Conservation (phyloP, 768 basidiomycete genomes). For the Lentinula lateritia region DNA sequence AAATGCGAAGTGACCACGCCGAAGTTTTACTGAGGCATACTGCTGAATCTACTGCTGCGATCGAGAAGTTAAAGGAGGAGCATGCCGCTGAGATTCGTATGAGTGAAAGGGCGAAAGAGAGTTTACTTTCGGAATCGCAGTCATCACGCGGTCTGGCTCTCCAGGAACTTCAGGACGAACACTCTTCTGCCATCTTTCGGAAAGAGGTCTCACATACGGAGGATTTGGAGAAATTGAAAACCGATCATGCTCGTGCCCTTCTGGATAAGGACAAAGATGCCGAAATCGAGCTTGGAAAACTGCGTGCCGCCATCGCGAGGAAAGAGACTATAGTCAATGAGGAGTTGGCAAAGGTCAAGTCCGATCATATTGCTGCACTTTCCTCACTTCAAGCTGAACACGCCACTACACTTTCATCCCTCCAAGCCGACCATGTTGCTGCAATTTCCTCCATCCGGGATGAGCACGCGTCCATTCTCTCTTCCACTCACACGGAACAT, state of each 20-base stretch:
- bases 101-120: slow-evolving; percentile 70
- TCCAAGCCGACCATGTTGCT: slow-evolving; percentile 52
- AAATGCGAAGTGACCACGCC: slow-evolving; percentile 68
- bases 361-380: not conserved
- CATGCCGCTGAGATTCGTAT: slow-evolving; percentile 70
- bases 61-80: slow-evolving; percentile 73
- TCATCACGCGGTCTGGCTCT: slow-evolving; percentile 59
- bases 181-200: slow-evolving; percentile 54
- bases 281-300: slow-evolving; percentile 49
- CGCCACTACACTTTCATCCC: slow-evolving; percentile 49
- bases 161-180: slow-evolving; percentile 66
- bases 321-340: slow-evolving; percentile 63
- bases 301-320: slow-evolving; percentile 56
- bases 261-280: slow-evolving; percentile 60
- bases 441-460: slow-evolving; percentile 56
- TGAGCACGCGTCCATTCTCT: slow-evolving; percentile 51
- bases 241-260: slow-evolving; percentile 25
- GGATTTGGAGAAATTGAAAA: slow-evolving; percentile 61
- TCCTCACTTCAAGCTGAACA: slow-evolving; percentile 60
- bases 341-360: slow-evolving; percentile 60
- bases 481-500: slow-evolving; percentile 34
- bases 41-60: slow-evolving; percentile 50
- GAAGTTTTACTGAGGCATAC: slow-evolving; percentile 58
- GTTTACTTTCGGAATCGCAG: slow-evolving; percentile 69
- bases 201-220: slow-evolving; percentile 63